Conservation (phyloP, 2,329 filamentous ascomycete genomes). For the Aspergillus intermedius region DNA sequence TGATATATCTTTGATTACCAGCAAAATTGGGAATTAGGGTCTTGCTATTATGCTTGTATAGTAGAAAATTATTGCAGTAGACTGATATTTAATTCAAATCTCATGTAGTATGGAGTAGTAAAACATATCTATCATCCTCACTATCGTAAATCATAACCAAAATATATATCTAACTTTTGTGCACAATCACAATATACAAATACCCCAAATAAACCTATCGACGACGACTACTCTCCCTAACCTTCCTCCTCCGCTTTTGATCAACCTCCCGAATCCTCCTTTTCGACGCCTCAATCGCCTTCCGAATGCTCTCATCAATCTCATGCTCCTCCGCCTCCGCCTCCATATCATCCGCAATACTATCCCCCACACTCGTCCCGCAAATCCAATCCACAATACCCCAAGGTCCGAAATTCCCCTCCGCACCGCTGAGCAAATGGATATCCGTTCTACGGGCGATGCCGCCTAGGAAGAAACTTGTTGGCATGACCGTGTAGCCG, state of each 20-base stretch:
- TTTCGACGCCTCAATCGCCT: constrained; percentile 25
- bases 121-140: neutral
- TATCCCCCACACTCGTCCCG: constrained; percentile 37
- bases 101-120: neutral
- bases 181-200: neutral
- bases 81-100: no score
- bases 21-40: constrained; percentile 22
- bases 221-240: constrained; percentile 5
- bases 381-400: constrained; percentile 41
- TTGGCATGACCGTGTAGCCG: constrained; percentile 53
- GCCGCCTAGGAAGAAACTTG: constrained; percentile 51
- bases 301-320: constrained; percentile 25
- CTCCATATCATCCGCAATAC: constrained; percentile 46
- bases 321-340: constrained; percentile 33
- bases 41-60: constrained; percentile 1
- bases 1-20: constrained; percentile 28
- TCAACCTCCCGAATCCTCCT: constrained; percentile 20
- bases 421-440: constrained; percentile 46
- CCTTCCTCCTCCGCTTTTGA: constrained; percentile 8
- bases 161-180: neutral
- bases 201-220: neutral
- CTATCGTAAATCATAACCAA: neutral
- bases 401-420: constrained; percentile 42
- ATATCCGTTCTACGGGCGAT: constrained; percentile 53
- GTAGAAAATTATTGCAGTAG: no score